A percentile compares a stretch with the other conserved stretches of the same genome.
Conservation (phyloP, 805 yeast species). For the Metschnikowia reukaufii region DNA sequence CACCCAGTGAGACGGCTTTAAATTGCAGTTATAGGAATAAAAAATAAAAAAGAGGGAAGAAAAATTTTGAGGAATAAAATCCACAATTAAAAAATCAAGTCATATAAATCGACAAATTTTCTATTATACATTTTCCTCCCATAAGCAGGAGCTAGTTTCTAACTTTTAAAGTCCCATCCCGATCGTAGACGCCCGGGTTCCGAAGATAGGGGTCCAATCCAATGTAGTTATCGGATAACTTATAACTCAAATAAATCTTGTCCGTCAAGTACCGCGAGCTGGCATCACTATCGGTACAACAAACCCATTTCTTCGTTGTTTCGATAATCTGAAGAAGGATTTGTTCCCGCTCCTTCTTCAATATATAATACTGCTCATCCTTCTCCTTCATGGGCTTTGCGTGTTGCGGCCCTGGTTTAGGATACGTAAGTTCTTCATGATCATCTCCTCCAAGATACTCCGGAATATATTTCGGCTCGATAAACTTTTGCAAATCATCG, state of each 20-base stretch:
- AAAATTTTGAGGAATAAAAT: no score
- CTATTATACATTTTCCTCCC: no score
- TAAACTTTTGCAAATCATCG: slow-evolving; percentile 64
- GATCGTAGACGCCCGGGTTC: slow-evolving; percentile 74
- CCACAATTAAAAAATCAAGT: no score
- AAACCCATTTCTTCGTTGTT: slow-evolving; percentile 78
- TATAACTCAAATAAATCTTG: slow-evolving; percentile 51
- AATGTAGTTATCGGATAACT: slow-evolving; percentile 63
- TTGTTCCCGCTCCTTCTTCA: slow-evolving; percentile 53
- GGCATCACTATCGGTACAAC: slow-evolving; percentile 51
- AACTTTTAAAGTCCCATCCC: slow-evolving; percentile 52
- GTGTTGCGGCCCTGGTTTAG: slow-evolving; percentile 63
- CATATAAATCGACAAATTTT: no score
- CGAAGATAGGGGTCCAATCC: slow-evolving; percentile 79
- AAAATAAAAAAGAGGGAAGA: no score
- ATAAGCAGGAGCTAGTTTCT: background rate
- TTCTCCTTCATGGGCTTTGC: slow-evolving; percentile 22
- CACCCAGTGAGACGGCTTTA: background rate
- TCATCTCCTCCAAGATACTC: slow-evolving; percentile 74
- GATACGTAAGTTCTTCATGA: slow-evolving; percentile 55
- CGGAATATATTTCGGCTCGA: slow-evolving; percentile 63
- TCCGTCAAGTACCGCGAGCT: slow-evolving; percentile 51
- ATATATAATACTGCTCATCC: slow-evolving; percentile 41
- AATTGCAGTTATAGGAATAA: no score
- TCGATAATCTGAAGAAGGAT: slow-evolving; percentile 55